Evolutionary conservation across 768 basidiomycete genomes (phyloP).

Genomic region (Boletus reticuloceps): DNA sequence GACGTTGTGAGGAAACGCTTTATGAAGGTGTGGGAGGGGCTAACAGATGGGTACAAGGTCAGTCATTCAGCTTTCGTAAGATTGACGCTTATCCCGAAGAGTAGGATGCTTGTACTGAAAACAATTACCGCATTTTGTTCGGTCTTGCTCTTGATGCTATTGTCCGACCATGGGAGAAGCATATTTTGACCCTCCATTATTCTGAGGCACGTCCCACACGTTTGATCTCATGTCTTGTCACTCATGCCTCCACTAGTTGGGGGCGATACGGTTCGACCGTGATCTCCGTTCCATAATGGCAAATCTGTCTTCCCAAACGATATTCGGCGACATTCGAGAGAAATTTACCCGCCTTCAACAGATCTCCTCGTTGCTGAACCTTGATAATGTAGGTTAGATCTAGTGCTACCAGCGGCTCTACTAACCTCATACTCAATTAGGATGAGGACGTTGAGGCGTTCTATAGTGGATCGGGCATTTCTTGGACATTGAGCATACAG

Average conservation of each 20-base stretch:
- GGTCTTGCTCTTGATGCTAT: constrained; percentile 82
- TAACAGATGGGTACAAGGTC: constrained; percentile 88
- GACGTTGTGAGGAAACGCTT: constrained; percentile 90
- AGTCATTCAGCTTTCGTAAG: not conserved
- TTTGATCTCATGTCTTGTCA: not conserved
- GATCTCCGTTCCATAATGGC: constrained; percentile 83
- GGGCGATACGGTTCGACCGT: constrained; percentile 92
- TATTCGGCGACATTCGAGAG: constrained; percentile 87
- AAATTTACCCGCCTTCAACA: constrained; percentile 92
- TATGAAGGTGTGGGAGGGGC: constrained; percentile 79
- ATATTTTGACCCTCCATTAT: constrained; percentile 74
- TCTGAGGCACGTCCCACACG: constrained; percentile 62
- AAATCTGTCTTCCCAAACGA: constrained; percentile 84
- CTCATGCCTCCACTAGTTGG: constrained; percentile 54
- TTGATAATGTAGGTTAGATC: constrained; percentile 57
- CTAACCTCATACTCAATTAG: constrained; percentile 37
- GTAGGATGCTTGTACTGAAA: constrained; percentile 84
- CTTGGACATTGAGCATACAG: constrained; percentile 76
- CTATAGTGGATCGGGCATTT: constrained; percentile 89
- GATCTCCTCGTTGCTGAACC: constrained; percentile 86
- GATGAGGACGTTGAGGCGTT: constrained; percentile 96
- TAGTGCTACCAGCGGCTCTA: not conserved
- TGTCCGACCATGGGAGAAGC: constrained; percentile 95
- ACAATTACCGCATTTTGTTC: constrained; percentile 85
- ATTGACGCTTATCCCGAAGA: not conserved